Conservation (phyloP, 164 flowering plant genomes). For the Chimonanthus praecox region DNA sequence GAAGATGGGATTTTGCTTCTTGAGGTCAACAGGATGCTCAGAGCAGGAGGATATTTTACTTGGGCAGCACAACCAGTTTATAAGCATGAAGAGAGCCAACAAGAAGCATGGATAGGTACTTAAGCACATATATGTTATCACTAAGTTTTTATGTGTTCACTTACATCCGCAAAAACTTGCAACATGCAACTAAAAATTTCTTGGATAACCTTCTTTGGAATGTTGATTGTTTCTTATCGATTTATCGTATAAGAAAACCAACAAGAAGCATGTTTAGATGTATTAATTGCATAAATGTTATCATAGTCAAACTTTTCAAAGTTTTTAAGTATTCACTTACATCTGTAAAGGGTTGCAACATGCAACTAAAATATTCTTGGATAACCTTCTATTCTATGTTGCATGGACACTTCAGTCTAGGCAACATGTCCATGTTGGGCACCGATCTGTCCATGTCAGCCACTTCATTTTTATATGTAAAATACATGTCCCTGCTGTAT, state of each 20-base stretch:
- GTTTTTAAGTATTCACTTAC: neutral
- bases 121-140: neutral
- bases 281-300: neutral
- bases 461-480: too few species aligned
- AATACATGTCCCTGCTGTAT: too few species aligned
- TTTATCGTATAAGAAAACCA: slow-evolving; percentile 24
- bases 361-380: too few species aligned
- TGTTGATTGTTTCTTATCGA: too few species aligned
- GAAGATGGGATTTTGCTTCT: slow-evolving; percentile 72
- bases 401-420: too few species aligned
- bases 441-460: too few species aligned
- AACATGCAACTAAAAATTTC: too few species aligned
- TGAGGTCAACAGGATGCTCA: slow-evolving; percentile 78
- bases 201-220: too few species aligned
- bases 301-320: neutral
- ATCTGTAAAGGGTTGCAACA: neutral
- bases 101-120: slow-evolving; percentile 82
- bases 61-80: slow-evolving; percentile 97
- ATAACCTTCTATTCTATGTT: too few species aligned
- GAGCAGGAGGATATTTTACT: slow-evolving; percentile 83
- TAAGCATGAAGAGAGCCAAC: slow-evolving; percentile 62
- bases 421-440: too few species aligned
- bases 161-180: neutral
- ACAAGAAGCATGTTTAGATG: slow-evolving; percentile 84
- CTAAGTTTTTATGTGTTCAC: neutral